Evolutionary conservation across 2,329 filamentous ascomycete genomes (phyloP), one percentile per base, ranked within the genome.

Genomic region (Chaetoscypha palmicola): DNA sequence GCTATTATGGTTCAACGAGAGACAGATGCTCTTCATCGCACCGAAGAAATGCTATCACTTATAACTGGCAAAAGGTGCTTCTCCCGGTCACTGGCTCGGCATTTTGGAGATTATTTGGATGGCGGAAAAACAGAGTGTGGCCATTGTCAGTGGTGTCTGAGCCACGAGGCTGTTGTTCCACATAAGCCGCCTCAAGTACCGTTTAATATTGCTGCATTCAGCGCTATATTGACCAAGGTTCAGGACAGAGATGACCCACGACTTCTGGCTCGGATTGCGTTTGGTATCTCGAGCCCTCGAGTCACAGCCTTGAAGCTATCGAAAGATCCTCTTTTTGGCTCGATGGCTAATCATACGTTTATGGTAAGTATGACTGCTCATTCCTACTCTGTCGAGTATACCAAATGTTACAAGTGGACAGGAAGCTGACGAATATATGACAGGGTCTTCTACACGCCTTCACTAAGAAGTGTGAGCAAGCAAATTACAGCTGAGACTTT

Each of bases 281-380:
- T 81, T 56, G 79, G 79, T 0, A 81, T 82, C 55, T 66, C 65
- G 34, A 81, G 75, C 51, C 79, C 78, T 0, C 62, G 76, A 1
- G 67, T 77, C 1, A 66, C 61, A 4, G 58, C 64, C 28, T 56
- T 77, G 41, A 74, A 70, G 54, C 51, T 81, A 23, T 63, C 68
- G 10, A 71, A 63, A 39, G 58, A 58, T 5, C 24, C 47, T 0
- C 65, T 72, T 0, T 80, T 78, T 54, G 70, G 68, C 35, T 75
- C 70, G 3, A 67, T 80, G 64, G 69, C 66, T 20, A 67, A 76
- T 45, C 73, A 77, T 43, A 66, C 73, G 23, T 80, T 79, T 35
- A 61, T 65, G 53, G 69, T 74, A 54, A 41, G 65, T 20, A n/a
- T n/a, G n/a, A n/a, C n/a, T n/a, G n/a, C n/a, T n/a, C n/a, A n/a